Conservation (phyloP, 1,284 basidiomycete species). For the Bjerkandera adusta region DNA sequence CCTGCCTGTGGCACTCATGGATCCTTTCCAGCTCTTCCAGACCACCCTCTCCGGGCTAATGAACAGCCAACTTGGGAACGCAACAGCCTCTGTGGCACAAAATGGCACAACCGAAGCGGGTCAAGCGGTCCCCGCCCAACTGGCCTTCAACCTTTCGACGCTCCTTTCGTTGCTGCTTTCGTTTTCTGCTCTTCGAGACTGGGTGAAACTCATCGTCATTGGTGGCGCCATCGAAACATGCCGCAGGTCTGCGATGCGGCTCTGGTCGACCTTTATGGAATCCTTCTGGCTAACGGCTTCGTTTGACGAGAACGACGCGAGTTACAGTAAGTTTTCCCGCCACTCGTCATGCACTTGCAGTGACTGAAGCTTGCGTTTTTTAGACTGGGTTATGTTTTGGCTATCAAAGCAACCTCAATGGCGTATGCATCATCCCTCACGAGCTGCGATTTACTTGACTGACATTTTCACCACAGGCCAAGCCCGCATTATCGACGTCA, state of each 20-base stretch:
- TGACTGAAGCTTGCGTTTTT: no score
- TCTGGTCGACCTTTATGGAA: conserved; percentile 44
- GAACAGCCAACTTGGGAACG: background rate
- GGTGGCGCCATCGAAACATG: conserved; percentile 59
- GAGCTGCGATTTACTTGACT: background rate
- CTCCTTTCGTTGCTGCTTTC: conserved; percentile 40
- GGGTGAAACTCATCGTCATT: conserved; percentile 59
- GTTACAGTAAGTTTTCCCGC: conserved; percentile 45
- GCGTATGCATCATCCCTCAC: conserved; percentile 18
- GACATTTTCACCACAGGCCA: conserved; percentile 19
- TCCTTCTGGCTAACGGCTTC: conserved; percentile 62
- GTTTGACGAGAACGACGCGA: conserved; percentile 57
- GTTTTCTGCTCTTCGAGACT: conserved; percentile 56
- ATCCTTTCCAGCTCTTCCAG: conserved; percentile 8
- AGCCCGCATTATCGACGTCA: conserved; percentile 32
- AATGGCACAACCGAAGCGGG: conserved; percentile 2
- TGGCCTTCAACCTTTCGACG: conserved; percentile 28
- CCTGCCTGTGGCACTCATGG: background rate
- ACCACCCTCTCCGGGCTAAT: conserved; percentile 6
- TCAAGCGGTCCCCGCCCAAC: background rate
- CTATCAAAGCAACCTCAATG: conserved; percentile 32
- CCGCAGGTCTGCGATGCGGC: conserved; percentile 41
- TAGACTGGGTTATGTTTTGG: conserved; percentile 35
- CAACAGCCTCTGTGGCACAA: background rate
- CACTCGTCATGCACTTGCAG: background rate